Conservation (phyloP, 108 stramenopile genomes). For the Cyclotella baltica region DNA sequence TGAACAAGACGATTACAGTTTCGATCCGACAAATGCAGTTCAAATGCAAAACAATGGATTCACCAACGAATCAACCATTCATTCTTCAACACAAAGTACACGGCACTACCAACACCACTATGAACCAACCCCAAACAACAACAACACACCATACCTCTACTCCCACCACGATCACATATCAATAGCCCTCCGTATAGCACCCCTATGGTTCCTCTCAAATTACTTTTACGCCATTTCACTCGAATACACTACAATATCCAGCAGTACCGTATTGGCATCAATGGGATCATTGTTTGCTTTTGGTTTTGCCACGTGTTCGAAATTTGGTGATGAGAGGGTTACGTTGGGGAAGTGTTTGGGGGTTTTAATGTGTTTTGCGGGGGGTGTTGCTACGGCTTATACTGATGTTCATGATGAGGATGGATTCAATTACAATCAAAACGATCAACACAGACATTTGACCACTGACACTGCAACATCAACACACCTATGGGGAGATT, state of each 20-base stretch:
- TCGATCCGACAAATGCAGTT: constrained; percentile 10
- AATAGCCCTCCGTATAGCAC: constrained; percentile 71
- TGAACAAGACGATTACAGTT: constrained; percentile 21
- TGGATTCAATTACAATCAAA: background rate
- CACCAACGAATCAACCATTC: background rate
- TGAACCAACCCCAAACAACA: background rate
- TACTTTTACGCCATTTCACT: constrained; percentile 89
- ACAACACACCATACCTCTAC: constrained; percentile 20
- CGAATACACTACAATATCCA: constrained; percentile 87
- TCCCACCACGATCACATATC: constrained; percentile 60
- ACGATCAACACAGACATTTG: constrained; percentile 12
- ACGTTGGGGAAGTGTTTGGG: constrained; percentile 65
- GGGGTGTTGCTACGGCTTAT: constrained; percentile 69
- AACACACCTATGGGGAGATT: constrained; percentile 72
- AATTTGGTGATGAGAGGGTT: constrained; percentile 69
- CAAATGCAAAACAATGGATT: constrained; percentile 6
- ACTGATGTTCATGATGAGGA: constrained; percentile 52
- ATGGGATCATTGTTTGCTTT: constrained; percentile 96
- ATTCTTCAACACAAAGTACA: background rate
- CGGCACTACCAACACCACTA: constrained; percentile 1
- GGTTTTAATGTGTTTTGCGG: constrained; percentile 72
- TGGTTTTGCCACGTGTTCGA: constrained; percentile 72
- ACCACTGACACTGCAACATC: background rate
- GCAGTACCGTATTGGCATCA: constrained; percentile 90
- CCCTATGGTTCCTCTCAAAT: constrained; percentile 94